Base-by-base conservation (phyloP, 2,329 filamentous ascomycete genomes). In the Neospermospora avenae region DNA sequence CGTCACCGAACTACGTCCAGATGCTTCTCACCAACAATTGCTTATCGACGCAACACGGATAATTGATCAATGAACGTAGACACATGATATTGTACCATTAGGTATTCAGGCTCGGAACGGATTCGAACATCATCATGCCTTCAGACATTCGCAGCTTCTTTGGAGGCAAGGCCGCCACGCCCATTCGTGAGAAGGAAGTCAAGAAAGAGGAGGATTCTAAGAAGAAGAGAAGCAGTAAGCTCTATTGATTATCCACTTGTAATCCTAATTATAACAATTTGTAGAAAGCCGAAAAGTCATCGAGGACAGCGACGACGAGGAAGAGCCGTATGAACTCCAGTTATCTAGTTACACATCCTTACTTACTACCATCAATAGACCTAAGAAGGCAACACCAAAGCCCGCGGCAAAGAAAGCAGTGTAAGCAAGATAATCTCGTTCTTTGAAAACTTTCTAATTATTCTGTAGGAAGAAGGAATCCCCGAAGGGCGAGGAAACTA, bases 131-230 rank as follows among this genome's bases (percentile, higher is more conserved):
- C 59, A 69, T 49, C 45, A 96, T 96, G 92, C 85, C 92, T 57
- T 91, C 67, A 63, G 93, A 98, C 76, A 98, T 97, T 71, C 84
- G 93, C 71, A 91, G 82, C 69, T 98, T 97, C 77, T 97, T 98
- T 78, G 86, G 88, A 58, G 85, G 89, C 63, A 92, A 92, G 74
- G 84, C 85, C 55, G 81, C 83, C 65, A 77, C 81, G 46, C 77
- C 82, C 16, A 75, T 80, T 61, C 75, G 75, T 65, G 74, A 75
- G 65, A 77, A 80, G 69, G 60, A 68, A 7, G 63, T 59, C n/a
- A 71, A 71, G 60, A 73, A 74, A 58, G 66, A 69, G 60, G 64
- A 72, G 58, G 64, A 70, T 61, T 63, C 67, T 53, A 68, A 70
- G 69, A 67, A 74, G 70, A 71, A 68, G 52, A 64, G 66, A 61